Evolutionary conservation across 116 monocot genomes (phyloP), one percentile per base, ranked within the genome.

Genomic region (Zostera marina): DNA sequence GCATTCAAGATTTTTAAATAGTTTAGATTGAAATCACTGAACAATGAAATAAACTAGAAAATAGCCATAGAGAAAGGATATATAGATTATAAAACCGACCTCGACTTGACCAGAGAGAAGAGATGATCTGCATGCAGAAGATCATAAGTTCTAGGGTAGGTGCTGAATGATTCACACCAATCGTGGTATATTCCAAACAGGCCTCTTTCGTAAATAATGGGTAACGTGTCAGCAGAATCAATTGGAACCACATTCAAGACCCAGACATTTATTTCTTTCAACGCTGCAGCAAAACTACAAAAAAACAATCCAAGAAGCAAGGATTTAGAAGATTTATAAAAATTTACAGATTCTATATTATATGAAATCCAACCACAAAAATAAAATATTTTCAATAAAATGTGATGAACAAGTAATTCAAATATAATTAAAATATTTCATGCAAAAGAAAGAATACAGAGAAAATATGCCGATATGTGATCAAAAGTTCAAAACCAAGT

Each of bases 161-260:
- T 88, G 77, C 79, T 93, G 71, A 88, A 93, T 14, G 93, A 88
- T 74, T 93, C 88, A 24, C 93, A 93, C 93, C 93, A 93, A 56
- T 93, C 74, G 45, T 93, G 93, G 52, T 93, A 93, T 56, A 93
- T 88, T 14, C 93, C 93, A 69, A 93, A 84, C 24, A 93, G 42
- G 38, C 93, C 93, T 15, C 93, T 79, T 54, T 93, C 93, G 44
- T 88, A 93, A 12, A 93, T 84, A 32, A 93, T 68, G 3, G 81
- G 88, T 46, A 93, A 75, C 0, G 93, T 93, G 56, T 93, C 93
- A 2, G 84, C 81, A 47, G 88, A 74, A 70, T 93, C 79, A 23
- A 93, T 75, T 5, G 93, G 59, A 5, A 93, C 81, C 11, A 93
- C 63, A 42, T 93, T 93, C 93, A 93, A 81, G 22, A 93, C 88